These are phyloP conservation scores for Ascochyta koolunga DNA, from an alignment of 2,329 filamentous ascomycete species.

Conservation along the genomic window DNA sequence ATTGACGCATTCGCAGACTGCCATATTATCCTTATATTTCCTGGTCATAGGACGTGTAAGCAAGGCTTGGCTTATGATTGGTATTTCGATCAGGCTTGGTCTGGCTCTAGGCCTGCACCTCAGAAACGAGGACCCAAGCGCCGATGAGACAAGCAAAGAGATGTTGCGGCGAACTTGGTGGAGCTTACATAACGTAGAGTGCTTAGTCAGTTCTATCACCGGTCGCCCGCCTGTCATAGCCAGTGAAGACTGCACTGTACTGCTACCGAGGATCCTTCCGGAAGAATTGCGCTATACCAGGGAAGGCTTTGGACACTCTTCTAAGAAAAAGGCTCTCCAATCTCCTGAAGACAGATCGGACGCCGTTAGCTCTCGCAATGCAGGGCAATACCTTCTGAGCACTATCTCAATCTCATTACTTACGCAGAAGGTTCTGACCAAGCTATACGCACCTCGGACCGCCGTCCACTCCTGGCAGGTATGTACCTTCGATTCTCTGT, in stretches of 20 bases:
- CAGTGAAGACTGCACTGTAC: conserved; percentile 41
- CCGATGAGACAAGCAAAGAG: conserved; percentile 37
- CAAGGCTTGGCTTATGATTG: conserved; percentile 46
- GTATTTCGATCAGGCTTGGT: conserved; percentile 46
- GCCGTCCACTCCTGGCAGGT: conserved; percentile 45
- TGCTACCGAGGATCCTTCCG: conserved; percentile 27
- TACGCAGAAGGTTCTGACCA: conserved; percentile 38
- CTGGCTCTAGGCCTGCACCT: conserved; percentile 48
- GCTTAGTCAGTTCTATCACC: conserved; percentile 46
- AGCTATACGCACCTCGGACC: conserved; percentile 45
- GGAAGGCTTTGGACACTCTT: background rate
- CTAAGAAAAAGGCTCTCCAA: background rate
- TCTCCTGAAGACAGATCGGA: background rate
- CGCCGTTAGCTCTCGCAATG: background rate
- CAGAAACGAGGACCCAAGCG: conserved; percentile 40
- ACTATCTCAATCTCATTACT: conserved; percentile 40
- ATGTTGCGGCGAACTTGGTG: conserved; percentile 48
- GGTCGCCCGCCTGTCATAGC: conserved; percentile 47
- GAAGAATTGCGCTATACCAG: background rate
- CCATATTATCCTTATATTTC: conserved; percentile 35
- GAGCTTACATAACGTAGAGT: conserved; percentile 48
- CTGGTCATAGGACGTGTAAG: conserved; percentile 35
- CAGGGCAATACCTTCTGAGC: conserved; percentile 14
- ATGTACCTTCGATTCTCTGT: background rate
- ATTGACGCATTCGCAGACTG: conserved; percentile 16